These are phyloP conservation scores for Anethum foeniculum DNA, from an alignment of 140 eudicot genomes.

Conservation along the genomic window DNA sequence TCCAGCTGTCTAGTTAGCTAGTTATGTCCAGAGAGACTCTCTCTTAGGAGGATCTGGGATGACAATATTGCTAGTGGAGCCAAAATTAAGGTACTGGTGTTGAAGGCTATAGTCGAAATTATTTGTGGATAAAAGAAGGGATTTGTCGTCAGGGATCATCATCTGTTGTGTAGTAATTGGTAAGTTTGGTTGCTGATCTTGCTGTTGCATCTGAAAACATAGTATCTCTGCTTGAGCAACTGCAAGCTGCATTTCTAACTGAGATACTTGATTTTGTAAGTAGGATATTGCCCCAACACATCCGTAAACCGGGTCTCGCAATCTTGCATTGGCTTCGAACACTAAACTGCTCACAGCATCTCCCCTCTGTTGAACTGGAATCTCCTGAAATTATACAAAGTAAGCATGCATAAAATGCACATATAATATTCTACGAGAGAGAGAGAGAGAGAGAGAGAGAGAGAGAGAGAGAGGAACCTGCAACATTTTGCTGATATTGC, in stretches of 20 bases:
- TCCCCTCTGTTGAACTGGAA: constrained; percentile 71
- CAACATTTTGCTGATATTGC: constrained; percentile 96
- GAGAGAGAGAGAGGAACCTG: constrained; percentile 46
- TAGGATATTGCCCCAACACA: constrained; percentile 92
- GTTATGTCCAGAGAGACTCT: constrained; percentile 92
- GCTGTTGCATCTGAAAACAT: constrained; percentile 77
- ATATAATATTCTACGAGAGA: not conserved
- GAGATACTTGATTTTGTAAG: constrained; percentile 74
- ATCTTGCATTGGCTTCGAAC: constrained; percentile 82
- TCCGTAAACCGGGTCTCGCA: constrained; percentile 89
- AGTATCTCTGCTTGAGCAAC: constrained; percentile 90
- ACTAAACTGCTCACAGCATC: constrained; percentile 95
- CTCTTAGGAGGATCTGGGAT: constrained; percentile 81
- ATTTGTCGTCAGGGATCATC: constrained; percentile 32
- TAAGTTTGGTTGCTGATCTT: constrained; percentile 3
- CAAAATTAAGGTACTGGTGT: constrained; percentile 53
- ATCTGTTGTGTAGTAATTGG: constrained; percentile 1
- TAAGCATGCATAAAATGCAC: too few species aligned
- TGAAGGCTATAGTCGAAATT: constrained; percentile 36
- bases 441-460: not conserved
- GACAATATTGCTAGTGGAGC: constrained; percentile 37
- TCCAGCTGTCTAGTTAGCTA: not conserved
- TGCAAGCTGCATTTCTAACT: constrained; percentile 86
- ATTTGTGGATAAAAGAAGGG: constrained; percentile 35
- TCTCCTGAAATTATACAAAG: constrained; percentile 34